Evolutionary conservation across 2,329 filamentous ascomycete species (phyloP), one percentile per base, ranked within the genome.

Genomic region (Colletotrichum sp.): DNA sequence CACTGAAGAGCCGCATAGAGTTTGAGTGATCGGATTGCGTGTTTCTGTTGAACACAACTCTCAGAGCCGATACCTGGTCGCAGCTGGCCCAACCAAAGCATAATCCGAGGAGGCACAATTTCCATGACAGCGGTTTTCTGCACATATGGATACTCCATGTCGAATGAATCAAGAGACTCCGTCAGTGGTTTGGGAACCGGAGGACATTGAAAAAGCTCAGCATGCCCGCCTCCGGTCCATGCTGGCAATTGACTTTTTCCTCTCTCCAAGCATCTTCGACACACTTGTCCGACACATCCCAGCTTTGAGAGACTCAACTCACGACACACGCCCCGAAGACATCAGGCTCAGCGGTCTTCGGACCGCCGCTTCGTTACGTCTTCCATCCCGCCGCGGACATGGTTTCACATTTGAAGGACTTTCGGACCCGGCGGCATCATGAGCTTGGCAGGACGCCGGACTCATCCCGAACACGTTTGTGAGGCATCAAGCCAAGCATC

Each of bases 401-500:
- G 26, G 57, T 76, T 76, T 73, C 73, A 76, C 30, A 52, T 65
- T 59, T 28, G 10, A 13, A 69, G 36, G 59, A 30, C 64, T 60
- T 68, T 52, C 64, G 64, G 64, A 65, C 64, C n/a, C 70, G 55
- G 70, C 70, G 65, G 70, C 70, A 69, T 65, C 59, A 65, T 15
- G 39, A 65, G 60, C 74, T 76, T 65, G 70, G 74, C 64, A 49
- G 44, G 44, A 63, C 60, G 28, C 59, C 70, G 70, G 74, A 68
- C 36, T 26, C 34, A 57, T 49, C 52, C 70, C 59, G 59, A 69
- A 24, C 57, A 36, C 65, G 9, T 64, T 69, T 64, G 44, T 68
- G 64, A 76, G 57, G 73, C 59, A 68, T 30, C 39, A 30, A 69
- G 71, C 63, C 70, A 76, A 69, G 70, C 71, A 76, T 76, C 74